Evolutionary conservation across 2,329 filamentous ascomycete species (phyloP).

Genomic region (Akanthomyces uredinophilus): DNA sequence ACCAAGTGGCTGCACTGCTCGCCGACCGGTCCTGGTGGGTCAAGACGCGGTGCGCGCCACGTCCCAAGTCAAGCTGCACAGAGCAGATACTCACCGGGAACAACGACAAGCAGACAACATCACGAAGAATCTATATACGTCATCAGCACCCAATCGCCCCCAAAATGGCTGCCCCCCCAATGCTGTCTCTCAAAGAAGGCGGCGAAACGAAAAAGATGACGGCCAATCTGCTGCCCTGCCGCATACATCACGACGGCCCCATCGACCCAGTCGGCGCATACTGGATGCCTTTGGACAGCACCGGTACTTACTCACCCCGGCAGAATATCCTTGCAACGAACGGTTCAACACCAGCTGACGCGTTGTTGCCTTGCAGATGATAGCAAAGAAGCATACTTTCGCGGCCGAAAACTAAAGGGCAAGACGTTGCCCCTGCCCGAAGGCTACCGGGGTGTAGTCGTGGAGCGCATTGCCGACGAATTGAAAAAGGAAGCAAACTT

Average conservation of each 20-base stretch:
- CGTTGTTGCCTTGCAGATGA: constrained; percentile 36
- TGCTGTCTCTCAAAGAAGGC: constrained; percentile 34
- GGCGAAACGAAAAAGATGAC: constrained; percentile 35
- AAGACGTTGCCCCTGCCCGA: constrained; percentile 61
- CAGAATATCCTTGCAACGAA: not conserved
- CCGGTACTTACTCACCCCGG: constrained; percentile 32
- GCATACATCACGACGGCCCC: constrained; percentile 71
- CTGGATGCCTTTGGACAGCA: constrained; percentile 58
- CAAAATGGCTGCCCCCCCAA: constrained; percentile 36
- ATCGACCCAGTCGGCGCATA: constrained; percentile 59
- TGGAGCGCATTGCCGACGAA: constrained; percentile 37
- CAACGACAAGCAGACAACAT: not conserved
- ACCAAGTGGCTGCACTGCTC: not conserved
- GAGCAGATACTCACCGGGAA: not conserved
- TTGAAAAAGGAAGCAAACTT: constrained; percentile 33
- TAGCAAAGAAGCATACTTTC: constrained; percentile 60
- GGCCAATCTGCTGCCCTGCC: constrained; percentile 74
- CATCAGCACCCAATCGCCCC: not conserved
- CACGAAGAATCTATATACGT: not conserved
- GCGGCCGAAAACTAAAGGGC: constrained; percentile 73
- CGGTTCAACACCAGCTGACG: not conserved
- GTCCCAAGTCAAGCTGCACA: not conserved
- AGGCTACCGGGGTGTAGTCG: constrained; percentile 64
- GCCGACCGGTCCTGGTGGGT: not conserved
- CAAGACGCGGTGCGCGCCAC: not conserved